Evolutionary conservation across 2,329 filamentous ascomycete species (phyloP).

Genomic region (Chaetomium strumarium): DNA sequence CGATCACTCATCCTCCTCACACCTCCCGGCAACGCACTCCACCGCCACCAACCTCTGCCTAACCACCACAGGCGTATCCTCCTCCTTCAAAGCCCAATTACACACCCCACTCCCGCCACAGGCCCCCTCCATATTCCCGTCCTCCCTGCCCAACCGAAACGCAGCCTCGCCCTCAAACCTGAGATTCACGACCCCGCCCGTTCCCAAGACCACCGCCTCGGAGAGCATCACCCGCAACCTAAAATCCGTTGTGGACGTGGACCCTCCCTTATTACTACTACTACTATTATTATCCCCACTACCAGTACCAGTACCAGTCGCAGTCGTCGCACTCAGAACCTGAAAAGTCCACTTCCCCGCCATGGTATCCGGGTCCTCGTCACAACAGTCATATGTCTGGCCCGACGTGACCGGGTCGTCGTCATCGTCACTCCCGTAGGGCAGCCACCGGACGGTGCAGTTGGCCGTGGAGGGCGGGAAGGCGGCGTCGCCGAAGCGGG

Average conservation of each 20-base stretch:
- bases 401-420: constrained; percentile 9
- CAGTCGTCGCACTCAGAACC: too few relatives aligned
- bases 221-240: constrained; percentile 24
- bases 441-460: constrained; percentile 26
- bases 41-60: constrained; percentile 11
- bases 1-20: constrained; percentile 5
- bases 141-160: constrained; percentile 18
- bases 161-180: constrained; percentile 22
- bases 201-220: constrained; percentile 14
- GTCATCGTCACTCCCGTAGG: constrained; percentile 14
- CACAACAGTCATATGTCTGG: background rate
- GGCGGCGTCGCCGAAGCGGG: constrained; percentile 10
- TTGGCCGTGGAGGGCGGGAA: constrained; percentile 22
- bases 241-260: constrained; percentile 18
- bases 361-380: constrained; percentile 3
- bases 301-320: too few relatives aligned
- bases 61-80: constrained; percentile 2
- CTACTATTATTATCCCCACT: too few relatives aligned
- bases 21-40: constrained; percentile 8
- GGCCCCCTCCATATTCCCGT: constrained; percentile 6
- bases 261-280: constrained; percentile 17
- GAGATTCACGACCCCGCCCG: constrained; percentile 11
- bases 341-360: constrained; percentile 26
- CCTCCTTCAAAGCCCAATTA: constrained; percentile 10
- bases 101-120: constrained; percentile 19